These are phyloP conservation scores for Aspergillus sp. DNA, from an alignment of 2,329 filamentous ascomycete species.

Conservation along the genomic window DNA sequence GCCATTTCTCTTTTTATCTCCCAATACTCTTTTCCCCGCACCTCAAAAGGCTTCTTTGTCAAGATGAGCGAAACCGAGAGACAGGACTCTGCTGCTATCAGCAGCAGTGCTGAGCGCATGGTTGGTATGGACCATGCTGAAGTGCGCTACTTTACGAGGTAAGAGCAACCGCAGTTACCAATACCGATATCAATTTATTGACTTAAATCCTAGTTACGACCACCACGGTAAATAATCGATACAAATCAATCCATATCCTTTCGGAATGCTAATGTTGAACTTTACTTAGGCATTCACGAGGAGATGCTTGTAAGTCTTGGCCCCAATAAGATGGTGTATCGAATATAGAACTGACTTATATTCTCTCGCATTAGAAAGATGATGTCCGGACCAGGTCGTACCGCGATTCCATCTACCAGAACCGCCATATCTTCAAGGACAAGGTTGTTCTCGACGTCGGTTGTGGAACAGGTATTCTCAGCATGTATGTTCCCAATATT, in stretches of 20 bases:
- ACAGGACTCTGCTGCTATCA: conserved; percentile 27
- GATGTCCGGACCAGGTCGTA: conserved; percentile 96
- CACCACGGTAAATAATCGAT: conserved; percentile 75
- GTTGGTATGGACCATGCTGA: conserved; percentile 82
- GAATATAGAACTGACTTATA: conserved; percentile 1
- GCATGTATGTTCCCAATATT: conserved; percentile 67
- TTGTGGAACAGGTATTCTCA: conserved; percentile 95
- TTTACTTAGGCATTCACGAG: conserved; percentile 78
- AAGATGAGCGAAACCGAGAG: conserved; percentile 33
- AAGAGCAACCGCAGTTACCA: conserved; percentile 21
- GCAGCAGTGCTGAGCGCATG: conserved; percentile 50
- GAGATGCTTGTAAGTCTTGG: conserved; percentile 81
- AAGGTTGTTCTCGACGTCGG: conserved; percentile 95
- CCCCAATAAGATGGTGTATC: neutral
- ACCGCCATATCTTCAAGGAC: conserved; percentile 89
- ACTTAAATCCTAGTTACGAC: conserved; percentile 70
- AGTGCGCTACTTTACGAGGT: conserved; percentile 99
- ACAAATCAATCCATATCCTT: conserved; percentile 15
- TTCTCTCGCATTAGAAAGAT: conserved; percentile 70
- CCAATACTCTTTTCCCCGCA: neutral
- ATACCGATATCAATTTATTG: conserved; percentile 13
- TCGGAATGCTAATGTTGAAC: conserved; percentile 29
- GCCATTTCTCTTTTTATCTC: neutral
- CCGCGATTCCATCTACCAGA: conserved; percentile 96
- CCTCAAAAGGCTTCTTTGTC: conserved; percentile 3